These are phyloP conservation scores for Erodium trifolium DNA, from an alignment of 441 rosid species.

Conservation along the genomic window DNA sequence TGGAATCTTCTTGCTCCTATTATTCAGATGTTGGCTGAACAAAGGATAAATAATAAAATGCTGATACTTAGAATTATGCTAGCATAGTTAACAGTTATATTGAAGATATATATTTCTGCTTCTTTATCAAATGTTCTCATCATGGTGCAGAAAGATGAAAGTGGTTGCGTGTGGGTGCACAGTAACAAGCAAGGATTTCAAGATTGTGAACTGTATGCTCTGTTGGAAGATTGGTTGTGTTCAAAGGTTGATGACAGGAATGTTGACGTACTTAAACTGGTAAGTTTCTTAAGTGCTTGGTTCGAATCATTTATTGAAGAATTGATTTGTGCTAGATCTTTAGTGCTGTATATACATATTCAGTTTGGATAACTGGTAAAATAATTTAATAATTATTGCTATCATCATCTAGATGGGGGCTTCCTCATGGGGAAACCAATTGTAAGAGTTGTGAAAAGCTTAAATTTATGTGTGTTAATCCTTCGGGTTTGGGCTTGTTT, in stretches of 20 bases:
- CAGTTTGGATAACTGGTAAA: too few relatives aligned
- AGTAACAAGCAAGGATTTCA: constrained; percentile 31
- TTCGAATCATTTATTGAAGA: not conserved
- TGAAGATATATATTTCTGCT: too few relatives aligned
- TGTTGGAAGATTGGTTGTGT: constrained; percentile 31
- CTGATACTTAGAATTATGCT: too few relatives aligned
- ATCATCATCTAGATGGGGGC: too few relatives aligned
- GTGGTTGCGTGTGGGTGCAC: constrained; percentile 27
- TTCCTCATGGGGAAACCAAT: too few relatives aligned
- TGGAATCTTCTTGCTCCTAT: not conserved
- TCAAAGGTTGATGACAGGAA: constrained; percentile 24
- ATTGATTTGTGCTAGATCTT: not conserved
- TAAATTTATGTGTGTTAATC: too few relatives aligned
- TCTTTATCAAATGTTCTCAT: not conserved
- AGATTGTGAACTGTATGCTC: constrained; percentile 31
- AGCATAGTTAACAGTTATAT: too few relatives aligned
- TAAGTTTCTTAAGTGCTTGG: constrained; percentile 11
- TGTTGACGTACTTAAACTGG: constrained; percentile 23
- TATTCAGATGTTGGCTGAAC: not conserved
- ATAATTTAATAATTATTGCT: too few relatives aligned
- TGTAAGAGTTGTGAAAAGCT: too few relatives aligned
- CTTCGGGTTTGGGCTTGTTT: too few relatives aligned
- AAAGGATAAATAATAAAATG: too few relatives aligned
- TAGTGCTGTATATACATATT: not conserved
- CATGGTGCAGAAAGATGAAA: constrained; percentile 21